Conservation (phyloP, 768 basidiomycete species). For the Lentinus tigrinus region DNA sequence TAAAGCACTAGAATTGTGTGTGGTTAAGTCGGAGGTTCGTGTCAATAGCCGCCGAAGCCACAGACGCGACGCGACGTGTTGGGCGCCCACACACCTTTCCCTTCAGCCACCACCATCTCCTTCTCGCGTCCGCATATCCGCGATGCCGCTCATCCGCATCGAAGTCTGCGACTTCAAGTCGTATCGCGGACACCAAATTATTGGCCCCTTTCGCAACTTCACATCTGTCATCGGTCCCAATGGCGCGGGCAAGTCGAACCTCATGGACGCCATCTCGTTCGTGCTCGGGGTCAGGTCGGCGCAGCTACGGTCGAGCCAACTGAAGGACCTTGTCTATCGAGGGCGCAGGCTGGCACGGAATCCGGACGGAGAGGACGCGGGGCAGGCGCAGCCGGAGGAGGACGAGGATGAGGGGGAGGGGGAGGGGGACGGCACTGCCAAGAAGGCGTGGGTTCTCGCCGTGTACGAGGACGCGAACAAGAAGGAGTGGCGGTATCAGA, state of each 20-base stretch:
- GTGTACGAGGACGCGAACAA: constrained; percentile 75
- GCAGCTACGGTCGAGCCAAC: constrained; percentile 87
- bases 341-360: constrained; percentile 68
- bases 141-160: constrained; percentile 81
- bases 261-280: constrained; percentile 99
- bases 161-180: constrained; percentile 98
- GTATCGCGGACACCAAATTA: constrained; percentile 83
- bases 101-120: constrained; percentile 1
- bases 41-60: too few species aligned
- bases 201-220: constrained; percentile 91
- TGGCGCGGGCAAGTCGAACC: constrained; percentile 97
- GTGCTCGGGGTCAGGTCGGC: constrained; percentile 95
- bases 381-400: constrained; percentile 45
- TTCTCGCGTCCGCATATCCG: background rate
- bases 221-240: constrained; percentile 98
- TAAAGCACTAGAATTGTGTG: too few species aligned
- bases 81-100: background rate
- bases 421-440: constrained; percentile 80
- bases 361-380: constrained; percentile 36
- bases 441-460: constrained; percentile 94
- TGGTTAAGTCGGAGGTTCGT: too few species aligned
- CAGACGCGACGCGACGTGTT: constrained; percentile 6
- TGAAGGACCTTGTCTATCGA: constrained; percentile 95
- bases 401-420: constrained; percentile 44
- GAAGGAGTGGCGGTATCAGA: constrained; percentile 88